Evolutionary conservation across 2,329 filamentous ascomycete genomes (phyloP).

Genomic region (Hypoxylon sp.): DNA sequence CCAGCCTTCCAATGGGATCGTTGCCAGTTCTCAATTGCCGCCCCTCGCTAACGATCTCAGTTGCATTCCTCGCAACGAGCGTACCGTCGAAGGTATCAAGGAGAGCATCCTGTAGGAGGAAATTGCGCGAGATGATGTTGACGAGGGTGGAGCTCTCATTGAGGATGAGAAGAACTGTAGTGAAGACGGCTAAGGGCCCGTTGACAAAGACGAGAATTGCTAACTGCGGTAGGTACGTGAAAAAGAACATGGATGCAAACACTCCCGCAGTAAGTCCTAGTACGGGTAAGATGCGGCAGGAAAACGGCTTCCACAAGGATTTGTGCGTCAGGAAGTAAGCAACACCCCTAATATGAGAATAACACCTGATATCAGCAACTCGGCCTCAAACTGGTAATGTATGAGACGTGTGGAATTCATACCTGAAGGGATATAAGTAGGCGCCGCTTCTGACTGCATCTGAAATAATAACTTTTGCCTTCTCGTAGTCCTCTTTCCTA

Average conservation of each 20-base stretch:
- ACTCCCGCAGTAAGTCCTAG: slow-evolving; percentile 79
- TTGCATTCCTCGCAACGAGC: slow-evolving; percentile 64
- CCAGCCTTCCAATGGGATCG: slow-evolving; percentile 69
- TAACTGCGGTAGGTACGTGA: slow-evolving; percentile 88
- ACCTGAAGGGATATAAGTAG: slow-evolving; percentile 88
- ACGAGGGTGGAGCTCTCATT: slow-evolving; percentile 72
- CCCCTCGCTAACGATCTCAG: slow-evolving; percentile 77
- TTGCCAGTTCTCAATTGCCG: slow-evolving; percentile 76
- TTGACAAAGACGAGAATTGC: slow-evolving; percentile 87
- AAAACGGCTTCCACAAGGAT: slow-evolving; percentile 70
- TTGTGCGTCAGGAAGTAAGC: slow-evolving; percentile 70
- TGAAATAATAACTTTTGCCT: slow-evolving; percentile 72
- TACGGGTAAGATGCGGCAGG: slow-evolving; percentile 69
- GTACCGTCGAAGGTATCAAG: slow-evolving; percentile 91
- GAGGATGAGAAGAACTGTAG: slow-evolving; percentile 76
- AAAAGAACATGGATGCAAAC: slow-evolving; percentile 84
- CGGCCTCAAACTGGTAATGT: not conserved
- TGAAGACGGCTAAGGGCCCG: slow-evolving; percentile 82
- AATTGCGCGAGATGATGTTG: slow-evolving; percentile 72
- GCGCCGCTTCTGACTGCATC: slow-evolving; percentile 81
- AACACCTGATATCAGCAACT: slow-evolving; percentile 1
- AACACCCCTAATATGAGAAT: slow-evolving; percentile 59
- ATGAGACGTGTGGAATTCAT: slow-evolving; percentile 20
- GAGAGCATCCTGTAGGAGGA: slow-evolving; percentile 84
- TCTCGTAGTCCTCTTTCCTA: slow-evolving; percentile 78